These are phyloP conservation scores for Xylaria venustula DNA, from an alignment of 495 filamentous ascomycete genomes.

Conservation along the genomic window DNA sequence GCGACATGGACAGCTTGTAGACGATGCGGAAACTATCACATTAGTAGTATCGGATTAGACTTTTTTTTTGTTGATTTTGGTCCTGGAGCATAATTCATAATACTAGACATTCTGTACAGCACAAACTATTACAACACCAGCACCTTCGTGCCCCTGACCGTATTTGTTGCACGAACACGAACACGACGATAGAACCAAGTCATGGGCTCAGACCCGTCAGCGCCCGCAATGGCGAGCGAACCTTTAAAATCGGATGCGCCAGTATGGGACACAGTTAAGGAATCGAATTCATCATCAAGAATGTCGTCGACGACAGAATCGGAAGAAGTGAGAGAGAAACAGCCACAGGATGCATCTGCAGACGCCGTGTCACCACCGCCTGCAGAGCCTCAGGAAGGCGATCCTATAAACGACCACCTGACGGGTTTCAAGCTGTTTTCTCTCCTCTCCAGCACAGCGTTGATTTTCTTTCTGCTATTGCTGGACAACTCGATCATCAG, in stretches of 20 bases:
- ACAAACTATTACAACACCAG: no score
- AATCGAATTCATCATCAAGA: neutral
- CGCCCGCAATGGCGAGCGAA: neutral
- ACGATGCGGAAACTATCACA: no score
- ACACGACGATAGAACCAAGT: neutral
- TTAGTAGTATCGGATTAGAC: no score
- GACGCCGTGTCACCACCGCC: neutral
- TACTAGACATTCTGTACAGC: no score
- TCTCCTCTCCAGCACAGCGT: conserved; percentile 28
- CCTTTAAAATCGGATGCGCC: neutral
- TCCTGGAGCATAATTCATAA: no score
- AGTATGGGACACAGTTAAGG: neutral
- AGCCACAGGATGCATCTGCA: neutral
- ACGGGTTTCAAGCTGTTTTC: conserved; percentile 24
- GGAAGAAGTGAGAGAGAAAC: conserved; percentile 2
- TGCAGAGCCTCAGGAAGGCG: conserved; percentile 2
- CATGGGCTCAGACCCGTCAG: neutral
- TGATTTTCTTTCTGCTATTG: conserved; percentile 49
- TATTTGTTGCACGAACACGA: no score
- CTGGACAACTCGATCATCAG: conserved; percentile 51
- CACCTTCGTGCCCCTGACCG: no score
- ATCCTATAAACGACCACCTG: conserved; percentile 19
- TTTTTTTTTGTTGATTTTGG: no score
- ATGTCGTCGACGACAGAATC: neutral
- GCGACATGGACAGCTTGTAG: no score